A percentile compares a stretch with the other conserved stretches of the same genome.
phyloP scores from a whole-genome alignment of 257 asterid genomes.

The Nicotiana knightiana region DNA sequence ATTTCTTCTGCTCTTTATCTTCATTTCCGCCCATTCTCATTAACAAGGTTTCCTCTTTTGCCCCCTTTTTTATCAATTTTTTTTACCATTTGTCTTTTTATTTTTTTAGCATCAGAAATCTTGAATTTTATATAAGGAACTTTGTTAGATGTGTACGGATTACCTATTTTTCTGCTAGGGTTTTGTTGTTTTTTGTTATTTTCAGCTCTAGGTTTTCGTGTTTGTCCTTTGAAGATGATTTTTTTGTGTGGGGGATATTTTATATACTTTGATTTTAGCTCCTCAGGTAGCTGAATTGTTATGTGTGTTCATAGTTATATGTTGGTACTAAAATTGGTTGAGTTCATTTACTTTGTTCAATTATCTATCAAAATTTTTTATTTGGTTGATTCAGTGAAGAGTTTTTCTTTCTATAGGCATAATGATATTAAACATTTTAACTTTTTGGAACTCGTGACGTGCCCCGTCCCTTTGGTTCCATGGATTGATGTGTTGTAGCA shows the following conservation, averaged over 20 bases:
- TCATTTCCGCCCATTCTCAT: slow-evolving; percentile 2
- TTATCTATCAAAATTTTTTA: no score
- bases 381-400: neutral
- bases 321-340: neutral
- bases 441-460: neutral
- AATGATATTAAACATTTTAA: neutral
- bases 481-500: neutral
- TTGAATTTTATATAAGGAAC: neutral
- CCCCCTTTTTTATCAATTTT: neutral
- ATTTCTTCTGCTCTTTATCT: slow-evolving; percentile 6
- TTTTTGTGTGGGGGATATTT: no score
- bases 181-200: neutral
- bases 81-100: neutral
- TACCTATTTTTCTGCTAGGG: slow-evolving; percentile 2
- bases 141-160: neutral
- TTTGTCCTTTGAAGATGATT: neutral
- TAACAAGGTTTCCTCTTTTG: neutral
- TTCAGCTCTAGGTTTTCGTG: neutral
- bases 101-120: neutral
- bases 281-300: neutral
- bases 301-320: neutral
- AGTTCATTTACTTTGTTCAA: neutral
- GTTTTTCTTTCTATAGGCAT: neutral
- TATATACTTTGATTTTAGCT: neutral
- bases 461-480: neutral